Evolutionary conservation across 192 early-diverging fungal species (phyloP).

Genomic region (Podila minutissima): DNA sequence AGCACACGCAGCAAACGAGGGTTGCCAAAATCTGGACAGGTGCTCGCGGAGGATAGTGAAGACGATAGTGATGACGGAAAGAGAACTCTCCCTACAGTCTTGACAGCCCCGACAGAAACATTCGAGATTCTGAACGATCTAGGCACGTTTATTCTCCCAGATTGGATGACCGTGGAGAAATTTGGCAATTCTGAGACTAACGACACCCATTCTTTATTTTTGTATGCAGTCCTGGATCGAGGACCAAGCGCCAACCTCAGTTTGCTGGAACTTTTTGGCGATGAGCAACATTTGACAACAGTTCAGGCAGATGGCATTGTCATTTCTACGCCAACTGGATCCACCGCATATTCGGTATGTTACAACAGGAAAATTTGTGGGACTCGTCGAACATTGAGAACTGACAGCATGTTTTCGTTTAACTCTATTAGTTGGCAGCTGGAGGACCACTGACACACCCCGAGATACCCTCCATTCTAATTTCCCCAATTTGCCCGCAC

Average conservation of each 20-base stretch:
- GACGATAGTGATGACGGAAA: slow-evolving; percentile 47
- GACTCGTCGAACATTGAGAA: neutral
- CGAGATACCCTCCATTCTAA: slow-evolving; percentile 89
- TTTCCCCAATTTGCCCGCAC: slow-evolving; percentile 94
- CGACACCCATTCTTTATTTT: neutral
- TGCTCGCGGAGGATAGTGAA: slow-evolving; percentile 15
- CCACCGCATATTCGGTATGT: slow-evolving; percentile 82
- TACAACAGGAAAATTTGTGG: neutral
- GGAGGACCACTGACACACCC: slow-evolving; percentile 97
- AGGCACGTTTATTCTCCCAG: slow-evolving; percentile 11
- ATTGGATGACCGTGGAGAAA: no score
- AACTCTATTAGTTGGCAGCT: slow-evolving; percentile 77
- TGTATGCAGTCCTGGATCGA: slow-evolving; percentile 80
- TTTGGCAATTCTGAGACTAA: neutral
- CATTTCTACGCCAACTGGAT: slow-evolving; percentile 94
- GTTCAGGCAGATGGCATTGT: slow-evolving; percentile 97
- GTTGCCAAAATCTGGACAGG: slow-evolving; percentile 6
- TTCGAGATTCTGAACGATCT: slow-evolving; percentile 97
- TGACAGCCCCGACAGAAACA: slow-evolving; percentile 73
- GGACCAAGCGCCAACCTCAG: slow-evolving; percentile 93
- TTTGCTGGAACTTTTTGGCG: slow-evolving; percentile 87
- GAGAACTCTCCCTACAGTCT: slow-evolving; percentile 58
- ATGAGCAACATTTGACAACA: slow-evolving; percentile 90
- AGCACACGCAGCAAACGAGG: slow-evolving; percentile 27
- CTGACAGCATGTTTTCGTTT: neutral